Evolutionary conservation across 2,329 filamentous ascomycete genomes (phyloP).

Genomic region (Corynespora cassiicola): DNA sequence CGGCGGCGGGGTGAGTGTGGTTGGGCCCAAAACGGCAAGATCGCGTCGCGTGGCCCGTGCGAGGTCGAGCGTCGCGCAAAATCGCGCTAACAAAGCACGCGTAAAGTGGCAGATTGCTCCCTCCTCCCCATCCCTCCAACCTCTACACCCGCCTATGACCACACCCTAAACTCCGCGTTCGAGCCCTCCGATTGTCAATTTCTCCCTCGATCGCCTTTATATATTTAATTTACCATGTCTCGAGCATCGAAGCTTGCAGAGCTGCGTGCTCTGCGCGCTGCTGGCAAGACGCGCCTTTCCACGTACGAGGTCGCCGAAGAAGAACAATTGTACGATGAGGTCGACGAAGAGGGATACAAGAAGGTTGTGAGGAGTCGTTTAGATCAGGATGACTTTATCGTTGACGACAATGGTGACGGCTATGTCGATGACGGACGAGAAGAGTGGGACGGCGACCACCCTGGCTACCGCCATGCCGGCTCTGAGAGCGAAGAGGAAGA

Average conservation of each 20-base stretch:
- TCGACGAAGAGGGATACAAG: constrained; percentile 97
- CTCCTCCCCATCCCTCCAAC: constrained; percentile 32
- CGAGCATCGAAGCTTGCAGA: constrained; percentile 64
- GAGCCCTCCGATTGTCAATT: constrained; percentile 18
- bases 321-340: constrained; percentile 88
- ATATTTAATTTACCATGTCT: constrained; percentile 37
- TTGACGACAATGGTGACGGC: constrained; percentile 96
- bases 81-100: constrained; percentile 7
- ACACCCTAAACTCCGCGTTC: constrained; percentile 14
- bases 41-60: background rate
- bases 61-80: constrained; percentile 3
- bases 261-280: constrained; percentile 80
- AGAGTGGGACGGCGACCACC: constrained; percentile 71
- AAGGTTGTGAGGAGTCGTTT: constrained; percentile 89
- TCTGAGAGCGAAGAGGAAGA: constrained; percentile 76
- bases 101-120: no score
- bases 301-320: constrained; percentile 87
- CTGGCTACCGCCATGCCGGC: constrained; percentile 68
- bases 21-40: constrained; percentile 1
- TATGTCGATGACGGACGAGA: constrained; percentile 97
- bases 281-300: constrained; percentile 90
- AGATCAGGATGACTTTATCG: constrained; percentile 95
- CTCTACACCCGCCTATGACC: constrained; percentile 24
- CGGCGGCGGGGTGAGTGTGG: background rate
- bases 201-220: constrained; percentile 12